Evolutionary conservation across 2,329 filamentous ascomycete genomes (phyloP), one percentile per base, ranked within the genome.

Genomic region (Apiospora saccharicola): DNA sequence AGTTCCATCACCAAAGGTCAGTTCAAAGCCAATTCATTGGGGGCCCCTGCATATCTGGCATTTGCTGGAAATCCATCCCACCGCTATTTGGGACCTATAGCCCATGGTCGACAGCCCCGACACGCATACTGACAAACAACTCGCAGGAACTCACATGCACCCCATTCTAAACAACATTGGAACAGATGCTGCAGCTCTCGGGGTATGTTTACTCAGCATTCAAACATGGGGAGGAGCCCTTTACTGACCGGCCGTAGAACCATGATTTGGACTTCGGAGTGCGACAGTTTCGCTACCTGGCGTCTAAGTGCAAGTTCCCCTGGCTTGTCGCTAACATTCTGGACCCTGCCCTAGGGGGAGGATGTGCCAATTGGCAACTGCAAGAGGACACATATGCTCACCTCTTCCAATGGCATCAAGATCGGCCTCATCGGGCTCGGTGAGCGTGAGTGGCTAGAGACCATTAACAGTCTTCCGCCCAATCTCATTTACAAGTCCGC

Each of bases 221-320:
- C 7, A 34, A 22, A 5, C 16, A 8, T 61, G n/a, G 41, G 3
- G 34, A n/a, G 3, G 34, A n/a, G 2, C 19, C 30, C 30, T 1
- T 34, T 24, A 19, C 57, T 64, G 34, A 64, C 34, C 4, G 41
- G 30, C 37, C 26, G 68, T 74, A 94, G 89, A 98, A 98, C 80
- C 95, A 98, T 81, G 95, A 98, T 80, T 90, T 98, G 71, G 95
- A 98, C 83, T 98, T 98, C 82, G 95, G 95, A 16, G 92, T 97
- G 53, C 87, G 88, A 71, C 94, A 97, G 80, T 95, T 95, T 80
- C 86, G 90, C 71, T 87, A 94, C 78, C 85, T 98, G 68, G 87
- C 91, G 5, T 85, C 86, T 46, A 91, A 94, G 79, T 97, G 94
- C 83, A 88, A 88, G 30, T 98, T 98, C 77, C 95, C 95, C 4